phyloP scores from a whole-genome alignment of 345 rosid species.

The Salix brachista region DNA sequence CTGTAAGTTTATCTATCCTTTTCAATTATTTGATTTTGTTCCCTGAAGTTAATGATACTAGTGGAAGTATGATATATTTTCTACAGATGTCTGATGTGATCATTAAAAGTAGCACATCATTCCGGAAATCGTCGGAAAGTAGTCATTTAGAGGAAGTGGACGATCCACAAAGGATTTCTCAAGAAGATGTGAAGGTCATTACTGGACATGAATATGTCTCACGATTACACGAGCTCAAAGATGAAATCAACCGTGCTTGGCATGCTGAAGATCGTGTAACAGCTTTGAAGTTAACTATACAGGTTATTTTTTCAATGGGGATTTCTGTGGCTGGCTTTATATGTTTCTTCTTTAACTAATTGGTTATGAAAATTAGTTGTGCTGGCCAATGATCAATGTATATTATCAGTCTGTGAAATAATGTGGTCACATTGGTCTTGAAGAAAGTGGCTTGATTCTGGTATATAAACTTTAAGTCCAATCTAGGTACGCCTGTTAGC shows the following conservation, averaged over 20 bases:
- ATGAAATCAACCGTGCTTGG: constrained; percentile 74
- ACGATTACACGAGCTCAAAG: constrained; percentile 66
- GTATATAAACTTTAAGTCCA: not conserved
- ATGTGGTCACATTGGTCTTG: not conserved
- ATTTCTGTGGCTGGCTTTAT: not conserved
- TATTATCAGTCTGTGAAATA: not conserved
- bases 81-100: constrained; percentile 65
- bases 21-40: not conserved
- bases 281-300: constrained; percentile 69
- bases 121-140: constrained; percentile 43
- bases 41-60: not conserved
- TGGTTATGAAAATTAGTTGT: not conserved
- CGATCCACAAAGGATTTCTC: constrained; percentile 47
- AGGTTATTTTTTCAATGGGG: constrained; percentile 41
- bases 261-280: constrained; percentile 69
- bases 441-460: not conserved
- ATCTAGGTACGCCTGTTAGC: too few species aligned
- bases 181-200: constrained; percentile 48
- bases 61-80: not conserved
- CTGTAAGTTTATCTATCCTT: constrained; percentile 35
- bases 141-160: constrained; percentile 49
- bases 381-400: not conserved
- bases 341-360: not conserved
- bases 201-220: constrained; percentile 70
- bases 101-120: constrained; percentile 44